Base-by-base conservation (phyloP, 2,329 filamentous ascomycete species). In the Bipolaris sorokiniana region DNA sequence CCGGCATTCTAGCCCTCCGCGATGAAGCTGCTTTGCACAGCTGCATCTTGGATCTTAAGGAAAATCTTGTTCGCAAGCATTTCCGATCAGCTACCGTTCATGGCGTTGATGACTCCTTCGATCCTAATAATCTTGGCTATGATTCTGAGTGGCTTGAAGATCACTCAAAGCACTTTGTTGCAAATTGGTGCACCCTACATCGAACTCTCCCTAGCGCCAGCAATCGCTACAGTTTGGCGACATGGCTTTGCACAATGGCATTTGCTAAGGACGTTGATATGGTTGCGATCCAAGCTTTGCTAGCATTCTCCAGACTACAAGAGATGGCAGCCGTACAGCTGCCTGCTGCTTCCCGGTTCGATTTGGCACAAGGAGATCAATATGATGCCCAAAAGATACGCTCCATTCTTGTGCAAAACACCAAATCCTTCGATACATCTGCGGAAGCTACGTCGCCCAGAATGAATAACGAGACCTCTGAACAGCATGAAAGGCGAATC, bases 171-270 rank as follows among this genome's bases (percentile, higher is more conserved):
- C 45, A 56, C 9, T 18, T 74, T 3, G 40, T 42, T 0, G 16
- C 62, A 1, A 3, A 51, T 7, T 74, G 66, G 70, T 73, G 70
- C 48, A 52, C 31, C 10, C 38, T 73, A 1, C 70, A 75, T 26
- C n/a, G 28, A 3, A 22, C 3, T 13, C 52, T 11, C 4, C 23
- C 1, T 13, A 2, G 1, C 48, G 26, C 33, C 3, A 66, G 66
- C 15, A 33, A 51, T 5, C 61, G 51, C n/a, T 74, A 64, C 45
- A 51, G 65, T 18, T 48, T 75, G 0, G 54, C 63, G 31, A 62
- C 66, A 2, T 75, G 68, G 65, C 53, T 75, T 0, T 66, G 70
- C 1, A 69, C 70, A 0, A 48, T 67, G 52, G 65, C 69, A 11
- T 76, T 66, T 48, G 53, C 67, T 1, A 15, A 59, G 11, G 20